These are phyloP conservation scores for Magnusiomyces tetraspermus DNA, from an alignment of 1,139 yeast genomes.

Conservation along the genomic window DNA sequence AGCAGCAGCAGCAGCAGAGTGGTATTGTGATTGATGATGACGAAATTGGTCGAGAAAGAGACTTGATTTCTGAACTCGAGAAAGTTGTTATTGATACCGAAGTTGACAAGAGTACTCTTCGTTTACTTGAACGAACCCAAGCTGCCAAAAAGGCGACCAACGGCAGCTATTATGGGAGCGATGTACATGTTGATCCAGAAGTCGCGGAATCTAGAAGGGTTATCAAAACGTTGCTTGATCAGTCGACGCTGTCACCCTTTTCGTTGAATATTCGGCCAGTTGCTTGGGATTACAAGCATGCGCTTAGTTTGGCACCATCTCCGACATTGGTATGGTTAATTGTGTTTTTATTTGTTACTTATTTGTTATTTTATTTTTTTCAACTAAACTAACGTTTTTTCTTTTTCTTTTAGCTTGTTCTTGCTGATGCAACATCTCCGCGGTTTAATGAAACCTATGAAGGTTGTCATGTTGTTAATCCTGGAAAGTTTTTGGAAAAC, in stretches of 20 bases:
- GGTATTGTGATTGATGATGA: conserved; percentile 10
- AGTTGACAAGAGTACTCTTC: conserved; percentile 6
- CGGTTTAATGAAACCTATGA: conserved; percentile 67
- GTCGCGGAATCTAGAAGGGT: conserved; percentile 62
- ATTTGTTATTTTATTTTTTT: background rate
- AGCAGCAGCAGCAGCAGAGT: background rate
- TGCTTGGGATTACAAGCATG: conserved; percentile 59
- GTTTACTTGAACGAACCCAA: conserved; percentile 15
- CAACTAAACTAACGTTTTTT: background rate
- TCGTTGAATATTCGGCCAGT: conserved; percentile 50
- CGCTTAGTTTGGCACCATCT: conserved; percentile 63
- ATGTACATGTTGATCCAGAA: conserved; percentile 28
- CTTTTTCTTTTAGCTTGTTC: conserved; percentile 27
- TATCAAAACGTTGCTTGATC: conserved; percentile 74
- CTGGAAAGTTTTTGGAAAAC: conserved; percentile 47
- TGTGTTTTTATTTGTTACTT: no score
- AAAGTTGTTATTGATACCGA: conserved; percentile 13
- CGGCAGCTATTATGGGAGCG: conserved; percentile 6
- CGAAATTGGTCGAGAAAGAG: conserved; percentile 16
- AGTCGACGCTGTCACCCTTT: conserved; percentile 82
- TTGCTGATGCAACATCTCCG: conserved; percentile 64
- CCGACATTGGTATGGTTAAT: conserved; percentile 42
- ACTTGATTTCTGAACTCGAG: conserved; percentile 10
- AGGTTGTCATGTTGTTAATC: conserved; percentile 71
- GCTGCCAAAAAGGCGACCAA: conserved; percentile 14